phyloP scores from a whole-genome alignment of 139 green algal genomes.

The Chlorella sp. region DNA sequence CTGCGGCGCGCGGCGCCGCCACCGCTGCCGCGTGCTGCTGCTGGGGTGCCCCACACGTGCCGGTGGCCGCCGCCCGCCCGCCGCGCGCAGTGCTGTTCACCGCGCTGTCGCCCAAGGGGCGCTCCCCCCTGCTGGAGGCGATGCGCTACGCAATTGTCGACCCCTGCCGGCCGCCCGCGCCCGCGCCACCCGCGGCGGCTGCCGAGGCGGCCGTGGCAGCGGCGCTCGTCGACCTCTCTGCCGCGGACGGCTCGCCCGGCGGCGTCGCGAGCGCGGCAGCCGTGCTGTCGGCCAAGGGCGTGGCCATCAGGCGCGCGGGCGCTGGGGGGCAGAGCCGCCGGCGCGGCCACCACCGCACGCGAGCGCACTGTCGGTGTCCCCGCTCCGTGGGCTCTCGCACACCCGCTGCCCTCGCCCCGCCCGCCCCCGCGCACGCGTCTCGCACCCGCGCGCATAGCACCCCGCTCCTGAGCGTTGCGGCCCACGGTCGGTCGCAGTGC shows the following conservation, averaged over 20 bases:
- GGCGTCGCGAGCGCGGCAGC: neutral
- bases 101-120: neutral
- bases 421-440: no score
- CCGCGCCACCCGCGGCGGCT: neutral
- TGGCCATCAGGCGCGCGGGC: neutral
- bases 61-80: no score
- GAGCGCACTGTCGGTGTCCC: neutral
- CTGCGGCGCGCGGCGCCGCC: no score
- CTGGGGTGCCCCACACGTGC: no score
- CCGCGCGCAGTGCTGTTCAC: no score
- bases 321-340: neutral
- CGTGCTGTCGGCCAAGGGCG: constrained; percentile 11
- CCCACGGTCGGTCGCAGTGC: no score
- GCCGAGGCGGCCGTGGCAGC: constrained; percentile 1
- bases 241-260: neutral
- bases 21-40: no score
- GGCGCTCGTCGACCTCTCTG: constrained; percentile 7
- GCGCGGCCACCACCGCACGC: neutral
- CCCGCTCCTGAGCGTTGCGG: no score
- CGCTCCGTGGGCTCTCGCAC: no score
- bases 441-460: no score
- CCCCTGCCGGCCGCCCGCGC: neutral
- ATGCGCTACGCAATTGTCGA: constrained; percentile 10
- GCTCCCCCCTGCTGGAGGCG: neutral
- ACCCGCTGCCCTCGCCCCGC: no score